Evolutionary conservation across 2,329 filamentous ascomycete species (phyloP), one percentile per base, ranked within the genome.

Genomic region (Simplicillium aogashimaense): DNA sequence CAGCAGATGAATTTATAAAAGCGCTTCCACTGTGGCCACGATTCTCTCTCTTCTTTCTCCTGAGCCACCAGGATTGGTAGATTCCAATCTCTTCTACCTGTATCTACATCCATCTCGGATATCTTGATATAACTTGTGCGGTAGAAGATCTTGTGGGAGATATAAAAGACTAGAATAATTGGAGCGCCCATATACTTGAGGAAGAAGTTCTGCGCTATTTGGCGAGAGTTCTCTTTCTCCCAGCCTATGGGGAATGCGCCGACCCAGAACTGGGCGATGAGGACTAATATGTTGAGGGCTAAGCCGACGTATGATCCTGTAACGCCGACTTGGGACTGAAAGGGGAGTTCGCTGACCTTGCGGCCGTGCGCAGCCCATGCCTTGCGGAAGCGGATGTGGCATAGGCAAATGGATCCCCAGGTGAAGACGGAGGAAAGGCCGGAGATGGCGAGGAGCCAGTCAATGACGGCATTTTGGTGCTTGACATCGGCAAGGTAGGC

Each of bases 221-320:
- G 57, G 2, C 52, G 34, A 4, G 64, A 46, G 1, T 66, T 65
- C 58, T 67, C 66, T 0, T 60, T 40, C 4, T 53, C 51, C 53
- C 74, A 81, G 17, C 67, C 74, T 36, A 90, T 72, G 4, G 89
- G 88, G 55, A 80, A 88, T 4, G 85, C 79, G 20, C 84, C 86
- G 37, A 84, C 81, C 85, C 87, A 95, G 66, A 94, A 90, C 58
- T 95, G 88, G 2, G 85, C 86, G 35, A 83, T 57, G 20, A 95
- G 71, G 25, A 95, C 80, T 31, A 90, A 63, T 15, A 72, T 42
- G 62, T 95, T 94, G 57, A 94, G 76, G 28, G 67, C 48, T 42
- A 95, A 71, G 17, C 89, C 89, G 25, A 92, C 45, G 70, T 81
- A 95, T 3, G 86, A 94, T 9, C 89, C 90, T 9, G 74, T 50